Conservation (phyloP, 1,284 basidiomycete species). For the Puccinia horiana region DNA sequence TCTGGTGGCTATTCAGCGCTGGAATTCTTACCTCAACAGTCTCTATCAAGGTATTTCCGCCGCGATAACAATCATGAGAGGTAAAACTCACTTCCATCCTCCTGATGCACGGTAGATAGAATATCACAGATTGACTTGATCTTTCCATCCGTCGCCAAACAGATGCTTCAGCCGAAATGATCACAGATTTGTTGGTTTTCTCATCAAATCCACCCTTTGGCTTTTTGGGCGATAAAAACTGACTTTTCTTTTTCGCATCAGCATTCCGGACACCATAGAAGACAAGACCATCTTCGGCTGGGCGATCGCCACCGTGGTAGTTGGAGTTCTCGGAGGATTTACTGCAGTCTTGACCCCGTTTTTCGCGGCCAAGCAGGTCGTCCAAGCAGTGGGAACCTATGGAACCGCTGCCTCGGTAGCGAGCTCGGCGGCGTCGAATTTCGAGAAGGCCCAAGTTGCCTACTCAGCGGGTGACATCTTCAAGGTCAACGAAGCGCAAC, state of each 20-base stretch:
- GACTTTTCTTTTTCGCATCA: not conserved
- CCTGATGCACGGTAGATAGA: not conserved
- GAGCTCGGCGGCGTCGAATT: not conserved
- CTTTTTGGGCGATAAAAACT: not conserved
- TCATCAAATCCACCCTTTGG: not conserved
- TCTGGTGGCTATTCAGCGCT: slow-evolving; percentile 20
- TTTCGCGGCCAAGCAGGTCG: not conserved
- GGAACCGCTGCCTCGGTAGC: not conserved
- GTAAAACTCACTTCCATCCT: not conserved
- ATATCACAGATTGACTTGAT: not conserved
- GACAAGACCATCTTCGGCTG: slow-evolving; percentile 9
- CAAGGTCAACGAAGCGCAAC: too few relatives aligned
- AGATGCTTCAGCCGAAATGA: slow-evolving; percentile 13
- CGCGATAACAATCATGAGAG: slow-evolving; percentile 12
- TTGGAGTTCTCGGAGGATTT: slow-evolving; percentile 16
- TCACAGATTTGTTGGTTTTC: slow-evolving; percentile 17
- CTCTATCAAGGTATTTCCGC: not conserved
- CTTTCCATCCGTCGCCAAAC: not conserved
- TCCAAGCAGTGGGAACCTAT: not conserved
- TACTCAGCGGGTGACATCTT: not conserved
- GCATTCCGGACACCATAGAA: not conserved
- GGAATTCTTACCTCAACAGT: slow-evolving; percentile 18
- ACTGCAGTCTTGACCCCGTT: not conserved
- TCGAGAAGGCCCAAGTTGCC: not conserved
- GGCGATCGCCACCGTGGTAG: not conserved